These are phyloP conservation scores for Cryptosporidium tyzzeri DNA, from an alignment of 169 alveolate species.

Conservation along the genomic window DNA sequence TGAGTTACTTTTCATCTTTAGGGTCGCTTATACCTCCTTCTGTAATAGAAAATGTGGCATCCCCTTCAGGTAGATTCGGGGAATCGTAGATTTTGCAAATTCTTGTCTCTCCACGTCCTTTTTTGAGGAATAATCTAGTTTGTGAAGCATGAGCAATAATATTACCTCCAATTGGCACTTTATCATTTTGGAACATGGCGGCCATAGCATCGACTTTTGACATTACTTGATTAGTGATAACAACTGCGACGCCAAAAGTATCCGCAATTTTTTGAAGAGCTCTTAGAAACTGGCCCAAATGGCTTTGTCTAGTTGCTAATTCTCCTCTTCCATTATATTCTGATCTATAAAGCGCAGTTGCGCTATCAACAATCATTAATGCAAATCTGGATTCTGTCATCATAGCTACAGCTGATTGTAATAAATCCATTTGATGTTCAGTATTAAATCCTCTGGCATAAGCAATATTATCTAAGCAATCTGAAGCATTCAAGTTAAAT, in stretches of 20 bases:
- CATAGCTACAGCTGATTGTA: constrained; percentile 95
- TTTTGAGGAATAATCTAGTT: constrained; percentile 93
- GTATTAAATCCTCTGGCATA: constrained; percentile 97
- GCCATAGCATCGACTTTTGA: constrained; percentile 93
- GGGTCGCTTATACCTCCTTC: constrained; percentile 94
- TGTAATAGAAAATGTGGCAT: constrained; percentile 93
- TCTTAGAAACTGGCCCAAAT: constrained; percentile 95
- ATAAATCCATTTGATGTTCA: constrained; percentile 96
- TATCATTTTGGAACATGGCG: constrained; percentile 85
- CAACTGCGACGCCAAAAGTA: constrained; percentile 93
- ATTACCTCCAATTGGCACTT: constrained; percentile 97
- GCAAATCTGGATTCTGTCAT: constrained; percentile 98
- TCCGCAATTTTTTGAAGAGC: constrained; percentile 97
- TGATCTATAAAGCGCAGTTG: constrained; percentile 97
- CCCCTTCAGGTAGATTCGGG: constrained; percentile 98
- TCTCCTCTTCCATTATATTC: constrained; percentile 99
- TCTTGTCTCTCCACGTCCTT: constrained; percentile 96
- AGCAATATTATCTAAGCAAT: constrained; percentile 97
- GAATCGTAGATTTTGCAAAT: constrained; percentile 97
- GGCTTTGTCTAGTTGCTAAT: constrained; percentile 97
- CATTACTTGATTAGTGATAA: constrained; percentile 96
- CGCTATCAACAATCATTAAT: constrained; percentile 96
- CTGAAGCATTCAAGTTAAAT: constrained; percentile 93
- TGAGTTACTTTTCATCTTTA: constrained; percentile 78
- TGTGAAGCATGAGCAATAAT: constrained; percentile 99